A percentile compares a stretch with the other conserved stretches of the same genome.
Evolutionary conservation across 2,329 filamentous ascomycete species (phyloP).

Genomic region (Pestalotiopsis sp.): DNA sequence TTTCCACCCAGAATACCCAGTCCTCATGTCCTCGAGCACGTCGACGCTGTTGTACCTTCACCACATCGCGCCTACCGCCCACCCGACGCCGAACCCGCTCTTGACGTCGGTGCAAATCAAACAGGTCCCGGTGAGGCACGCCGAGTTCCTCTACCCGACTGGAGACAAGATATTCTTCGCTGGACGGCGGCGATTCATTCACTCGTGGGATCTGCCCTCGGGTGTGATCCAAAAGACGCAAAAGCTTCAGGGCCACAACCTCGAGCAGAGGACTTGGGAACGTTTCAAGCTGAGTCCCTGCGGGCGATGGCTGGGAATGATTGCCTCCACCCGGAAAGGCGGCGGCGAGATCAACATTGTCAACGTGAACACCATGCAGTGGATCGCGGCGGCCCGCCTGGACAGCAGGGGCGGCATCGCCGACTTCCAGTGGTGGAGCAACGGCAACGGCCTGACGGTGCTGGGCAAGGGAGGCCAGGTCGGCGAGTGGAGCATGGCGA

Average conservation of each 20-base stretch:
- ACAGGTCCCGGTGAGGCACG: constrained; percentile 80
- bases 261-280: constrained; percentile 91
- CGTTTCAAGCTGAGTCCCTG: constrained; percentile 85
- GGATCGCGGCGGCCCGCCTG: constrained; percentile 80
- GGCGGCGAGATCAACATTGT: constrained; percentile 88
- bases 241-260: constrained; percentile 71
- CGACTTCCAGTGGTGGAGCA: constrained; percentile 91
- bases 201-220: constrained; percentile 86
- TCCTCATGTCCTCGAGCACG: constrained; percentile 86
- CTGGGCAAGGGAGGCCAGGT: constrained; percentile 86
- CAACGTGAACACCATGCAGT: constrained; percentile 79
- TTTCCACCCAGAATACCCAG: constrained; percentile 87
- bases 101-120: constrained; percentile 88
- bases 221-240: constrained; percentile 83
- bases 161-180: constrained; percentile 86
- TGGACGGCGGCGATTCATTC: constrained; percentile 87
- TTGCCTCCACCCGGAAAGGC: constrained; percentile 79
- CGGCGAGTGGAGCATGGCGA: constrained; percentile 79
- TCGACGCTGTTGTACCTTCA: constrained; percentile 87
- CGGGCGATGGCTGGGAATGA: constrained; percentile 81
- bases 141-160: constrained; percentile 72
- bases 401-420: constrained; percentile 83
- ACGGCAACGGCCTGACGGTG: constrained; percentile 79
- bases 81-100: constrained; percentile 80
- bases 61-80: constrained; percentile 77